Percentiles rank a stretch among this genome's conserved stretches.
Conservation (phyloP, 768 basidiomycete species). For the Tephrocybe sp. region DNA sequence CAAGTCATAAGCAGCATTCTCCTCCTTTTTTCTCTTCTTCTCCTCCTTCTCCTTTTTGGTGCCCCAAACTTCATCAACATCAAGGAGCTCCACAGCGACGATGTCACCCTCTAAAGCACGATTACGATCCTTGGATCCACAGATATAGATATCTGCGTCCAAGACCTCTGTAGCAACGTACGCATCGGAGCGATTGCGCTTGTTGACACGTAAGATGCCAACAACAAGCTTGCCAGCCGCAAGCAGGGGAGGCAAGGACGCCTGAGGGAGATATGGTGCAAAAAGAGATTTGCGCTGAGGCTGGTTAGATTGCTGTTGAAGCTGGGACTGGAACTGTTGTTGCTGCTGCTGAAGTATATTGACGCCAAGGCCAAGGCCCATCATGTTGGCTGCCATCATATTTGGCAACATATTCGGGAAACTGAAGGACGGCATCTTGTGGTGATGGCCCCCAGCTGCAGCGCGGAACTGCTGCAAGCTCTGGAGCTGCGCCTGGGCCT, state of each 20-base stretch:
- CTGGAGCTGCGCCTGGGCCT: conserved; percentile 95
- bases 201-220: conserved; percentile 95
- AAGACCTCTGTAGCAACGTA: conserved; percentile 98
- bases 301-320: conserved; percentile 89
- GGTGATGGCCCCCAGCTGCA: conserved; percentile 90
- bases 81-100: conserved; percentile 95
- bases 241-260: conserved; percentile 92
- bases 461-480: conserved; percentile 97
- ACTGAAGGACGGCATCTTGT: conserved; percentile 96
- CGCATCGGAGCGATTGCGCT: conserved; percentile 97
- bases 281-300: conserved; percentile 98
- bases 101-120: conserved; percentile 98
- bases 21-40: conserved; percentile 99
- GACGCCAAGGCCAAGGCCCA: conserved; percentile 83
- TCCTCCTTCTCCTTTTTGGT: conserved; percentile 99
- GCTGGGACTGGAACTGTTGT: conserved; percentile 92
- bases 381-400: conserved; percentile 96
- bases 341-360: conserved; percentile 92
- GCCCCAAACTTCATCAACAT: conserved; percentile 97
- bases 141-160: conserved; percentile 99
- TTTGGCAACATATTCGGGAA: conserved; percentile 98
- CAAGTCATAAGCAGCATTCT: conserved; percentile 92
- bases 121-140: conserved; percentile 98
- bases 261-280: conserved; percentile 97
- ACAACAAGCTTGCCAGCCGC: conserved; percentile 98